Evolutionary conservation across 768 basidiomycete genomes (phyloP), one percentile per base, ranked within the genome.

Genomic region (Pleurotus platypus): DNA sequence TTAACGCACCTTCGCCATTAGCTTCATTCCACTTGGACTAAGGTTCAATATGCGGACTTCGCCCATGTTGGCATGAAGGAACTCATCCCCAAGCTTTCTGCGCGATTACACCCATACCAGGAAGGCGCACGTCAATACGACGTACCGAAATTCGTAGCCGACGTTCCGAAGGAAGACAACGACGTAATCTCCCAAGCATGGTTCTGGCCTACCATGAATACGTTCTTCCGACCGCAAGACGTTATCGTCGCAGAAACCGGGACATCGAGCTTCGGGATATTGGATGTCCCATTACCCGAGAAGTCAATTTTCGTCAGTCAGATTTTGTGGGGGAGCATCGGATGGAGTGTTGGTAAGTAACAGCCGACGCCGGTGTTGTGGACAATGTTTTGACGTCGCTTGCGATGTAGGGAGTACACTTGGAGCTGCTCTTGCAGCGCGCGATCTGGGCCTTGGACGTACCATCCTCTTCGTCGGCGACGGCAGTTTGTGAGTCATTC

Each of bases 251-350:
- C 91, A 2, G 95, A 98, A 72, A 98, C 94, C 11, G 94, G 88
- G 3, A 94, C 92, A 0, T 84, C 90, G 11, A 87, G 78, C 59
- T 97, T 96, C 67, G 95, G 94, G 46, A 81, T 96, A 47, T 68
- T 94, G 40, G 91, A 92, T 59, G 79, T 92, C 27, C 84, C 86
- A 1, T 72, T 96, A 9, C 95, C 95, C 0, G 76, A 82, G n/a
- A 77, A 83, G 46, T 74, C 85, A 0, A 69, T 84, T 4, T 83
- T 87, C 57, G 59, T 92, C 39, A 83, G 79, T 59, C 92, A 94
- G 70, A 84, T 96, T 50, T 72, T 97, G 4, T 97, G 90, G 87
- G 94, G 95, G 49, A 88, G 87, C 58, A 97, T 98, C 62, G 95
- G 95, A 0, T 97, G 89, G 87, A 84, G 88, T 15, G 84, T 89